Evolutionary conservation across 2,329 filamentous ascomycete species (phyloP).

Genomic region (Penicillium digitatum): DNA sequence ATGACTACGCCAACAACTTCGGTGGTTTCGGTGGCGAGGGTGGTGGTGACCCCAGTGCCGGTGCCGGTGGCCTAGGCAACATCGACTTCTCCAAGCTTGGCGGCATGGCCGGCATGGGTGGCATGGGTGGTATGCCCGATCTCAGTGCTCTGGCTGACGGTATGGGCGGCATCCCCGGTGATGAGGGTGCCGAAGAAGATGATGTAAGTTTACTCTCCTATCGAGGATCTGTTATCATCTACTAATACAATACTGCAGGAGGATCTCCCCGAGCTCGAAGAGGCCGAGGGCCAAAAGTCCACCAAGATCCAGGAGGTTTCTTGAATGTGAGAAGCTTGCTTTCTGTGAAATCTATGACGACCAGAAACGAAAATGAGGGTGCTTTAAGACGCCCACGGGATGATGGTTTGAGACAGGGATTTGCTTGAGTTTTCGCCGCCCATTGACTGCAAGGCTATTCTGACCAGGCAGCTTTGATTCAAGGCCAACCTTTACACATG

Average conservation of each 20-base stretch:
- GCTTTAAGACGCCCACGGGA: constrained; percentile 14
- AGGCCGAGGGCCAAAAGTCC: constrained; percentile 37
- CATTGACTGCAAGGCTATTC: constrained; percentile 1
- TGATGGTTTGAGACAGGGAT: constrained; percentile 11
- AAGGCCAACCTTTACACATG: background rate
- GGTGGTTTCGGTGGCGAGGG: constrained; percentile 47
- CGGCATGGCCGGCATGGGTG: constrained; percentile 48
- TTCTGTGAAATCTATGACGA: constrained; percentile 24
- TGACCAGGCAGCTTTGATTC: background rate
- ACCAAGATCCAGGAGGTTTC: constrained; percentile 38
- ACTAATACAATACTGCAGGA: constrained; percentile 50
- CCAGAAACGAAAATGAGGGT: constrained; percentile 23
- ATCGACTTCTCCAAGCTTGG: constrained; percentile 94
- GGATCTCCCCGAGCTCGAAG: constrained; percentile 73
- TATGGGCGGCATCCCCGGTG: constrained; percentile 27
- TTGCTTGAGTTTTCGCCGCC: background rate
- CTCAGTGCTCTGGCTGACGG: constrained; percentile 38
- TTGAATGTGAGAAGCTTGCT: constrained; percentile 22
- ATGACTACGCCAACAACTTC: constrained; percentile 58
- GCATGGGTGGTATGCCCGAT: constrained; percentile 51
- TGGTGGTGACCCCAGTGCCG: constrained; percentile 13
- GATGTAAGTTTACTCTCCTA: constrained; percentile 48
- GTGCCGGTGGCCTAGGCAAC: constrained; percentile 63
- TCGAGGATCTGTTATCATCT: background rate
- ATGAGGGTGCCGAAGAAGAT: constrained; percentile 38